Evolutionary conservation across 805 yeast genomes (phyloP).

Genomic region (Kuraishia floccosa): DNA sequence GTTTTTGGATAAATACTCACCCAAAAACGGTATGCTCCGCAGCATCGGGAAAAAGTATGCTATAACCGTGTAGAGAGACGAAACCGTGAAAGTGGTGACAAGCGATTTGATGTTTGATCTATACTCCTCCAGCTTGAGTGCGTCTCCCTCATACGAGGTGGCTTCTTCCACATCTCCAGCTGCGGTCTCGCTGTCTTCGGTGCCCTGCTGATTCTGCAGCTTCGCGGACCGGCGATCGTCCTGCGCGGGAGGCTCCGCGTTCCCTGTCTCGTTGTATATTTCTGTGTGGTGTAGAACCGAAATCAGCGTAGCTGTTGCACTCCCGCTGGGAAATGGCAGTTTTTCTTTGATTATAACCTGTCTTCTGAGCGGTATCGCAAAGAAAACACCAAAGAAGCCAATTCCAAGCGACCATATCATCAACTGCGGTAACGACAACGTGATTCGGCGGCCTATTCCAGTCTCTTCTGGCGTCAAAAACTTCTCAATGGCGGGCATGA

Average conservation of each 20-base stretch:
- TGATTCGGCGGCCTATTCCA: slow-evolving; percentile 35
- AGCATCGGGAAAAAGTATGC: slow-evolving; percentile 69
- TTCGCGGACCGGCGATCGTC: slow-evolving; percentile 3
- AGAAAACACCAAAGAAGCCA: slow-evolving; percentile 91
- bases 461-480: slow-evolving; percentile 70
- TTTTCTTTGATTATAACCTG: slow-evolving; percentile 85
- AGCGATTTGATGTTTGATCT: slow-evolving; percentile 51
- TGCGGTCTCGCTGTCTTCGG: background rate
- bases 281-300: slow-evolving; percentile 74
- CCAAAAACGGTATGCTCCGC: slow-evolving; percentile 66
- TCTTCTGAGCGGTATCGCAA: slow-evolving; percentile 79
- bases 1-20: slow-evolving; percentile 41
- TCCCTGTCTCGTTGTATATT: slow-evolving; percentile 29
- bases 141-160: slow-evolving; percentile 21
- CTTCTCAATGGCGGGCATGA: slow-evolving; percentile 91
- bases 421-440: slow-evolving; percentile 36
- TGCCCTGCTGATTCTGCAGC: slow-evolving; percentile 3
- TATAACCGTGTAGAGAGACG: slow-evolving; percentile 61
- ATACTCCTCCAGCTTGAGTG: slow-evolving; percentile 23
- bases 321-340: slow-evolving; percentile 88
- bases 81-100: slow-evolving; percentile 46
- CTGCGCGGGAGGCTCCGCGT: too few species aligned
- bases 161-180: slow-evolving; percentile 8
- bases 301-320: slow-evolving; percentile 90
- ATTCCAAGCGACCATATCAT: slow-evolving; percentile 78